Evolutionary conservation across 768 basidiomycete species (phyloP), one percentile per base, ranked within the genome.

Genomic region (Calvatia gigantea): DNA sequence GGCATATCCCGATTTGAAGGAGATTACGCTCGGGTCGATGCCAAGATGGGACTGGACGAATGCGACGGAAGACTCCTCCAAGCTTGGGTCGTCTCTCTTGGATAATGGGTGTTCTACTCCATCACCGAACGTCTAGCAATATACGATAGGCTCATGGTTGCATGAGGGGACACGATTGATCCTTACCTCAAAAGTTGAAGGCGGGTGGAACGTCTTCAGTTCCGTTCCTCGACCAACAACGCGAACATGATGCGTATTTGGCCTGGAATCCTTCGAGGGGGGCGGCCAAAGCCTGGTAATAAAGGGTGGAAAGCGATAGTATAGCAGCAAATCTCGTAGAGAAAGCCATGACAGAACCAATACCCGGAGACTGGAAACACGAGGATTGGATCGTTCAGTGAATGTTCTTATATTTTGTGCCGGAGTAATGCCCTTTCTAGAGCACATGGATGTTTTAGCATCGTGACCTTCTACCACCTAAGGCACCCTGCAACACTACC

Each of bases 191-290:
- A 65, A 74, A 8, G 67, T 68, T 29, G 71, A 72, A 14, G 57
- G 60, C 6, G 74, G 74, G 60, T 75, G 70, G 67, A 65, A 76
- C 9, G 63, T 60, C 51, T 71, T 70, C 28, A 76, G 48, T 59
- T 68, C 59, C 33, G 71, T 43, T 19, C 65, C 67, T 25, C 65
- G 65, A 17, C 64, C 64, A 37, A 75, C 57, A 41, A 61, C 53
- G 28, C 69, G 68, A 7, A 57, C 58, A 19, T 69, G 63, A 55
- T 72, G 71, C 7, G 73, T 73, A 2, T 35, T 25, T 6, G 43
- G 25, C 33, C 46, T 48, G 37, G 33, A 49, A 4, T 7, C 43
- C 0, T 17, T 28, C 3, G 46, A 23, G 0, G 46, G 54, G 46
- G 17, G 54, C 54, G 15, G 43, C 38, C 31, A 29, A 43, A 28